phyloP scores from a whole-genome alignment of 371 early-diverging fungal species.

The Mucor racemosus region DNA sequence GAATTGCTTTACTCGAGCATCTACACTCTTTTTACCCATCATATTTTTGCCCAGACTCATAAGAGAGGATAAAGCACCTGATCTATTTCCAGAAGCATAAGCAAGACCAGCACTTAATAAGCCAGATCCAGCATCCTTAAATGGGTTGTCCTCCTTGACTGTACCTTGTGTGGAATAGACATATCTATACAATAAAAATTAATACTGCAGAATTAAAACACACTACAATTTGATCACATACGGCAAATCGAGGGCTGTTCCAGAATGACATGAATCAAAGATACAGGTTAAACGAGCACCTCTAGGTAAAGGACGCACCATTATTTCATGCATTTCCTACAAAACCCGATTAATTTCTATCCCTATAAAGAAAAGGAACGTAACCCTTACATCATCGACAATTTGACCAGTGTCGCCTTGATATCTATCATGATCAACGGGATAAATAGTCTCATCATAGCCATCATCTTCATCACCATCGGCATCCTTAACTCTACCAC shows the following conservation, averaged over 20 bases:
- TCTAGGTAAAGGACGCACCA: conserved; percentile 84
- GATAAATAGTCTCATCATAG: conserved; percentile 63
- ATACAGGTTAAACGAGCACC: conserved; percentile 85
- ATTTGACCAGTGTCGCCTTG: conserved; percentile 67
- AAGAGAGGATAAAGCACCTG: conserved; percentile 52
- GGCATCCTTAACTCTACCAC: conserved; percentile 69
- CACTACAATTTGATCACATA: conserved; percentile 65
- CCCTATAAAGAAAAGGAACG: background rate
- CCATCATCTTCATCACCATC: conserved; percentile 92
- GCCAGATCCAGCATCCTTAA: conserved; percentile 53
- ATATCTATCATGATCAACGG: conserved; percentile 78
- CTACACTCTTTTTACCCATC: conserved; percentile 37
- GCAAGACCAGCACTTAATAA: conserved; percentile 56
- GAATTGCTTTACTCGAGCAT: conserved; percentile 41
- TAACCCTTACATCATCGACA: conserved; percentile 76
- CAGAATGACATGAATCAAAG: conserved; percentile 87
- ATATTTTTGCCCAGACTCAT: conserved; percentile 52
- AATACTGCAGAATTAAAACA: too few species aligned
- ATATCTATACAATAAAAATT: too few species aligned
- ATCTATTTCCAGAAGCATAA: conserved; percentile 52
- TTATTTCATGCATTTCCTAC: conserved; percentile 72
- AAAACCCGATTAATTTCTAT: background rate
- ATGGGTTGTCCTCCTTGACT: conserved; percentile 55
- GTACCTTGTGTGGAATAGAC: conserved; percentile 59
- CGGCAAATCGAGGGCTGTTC: conserved; percentile 89